Base-by-base conservation (phyloP, 192 early-diverging fungal genomes). In the Backusella macrospora region DNA sequence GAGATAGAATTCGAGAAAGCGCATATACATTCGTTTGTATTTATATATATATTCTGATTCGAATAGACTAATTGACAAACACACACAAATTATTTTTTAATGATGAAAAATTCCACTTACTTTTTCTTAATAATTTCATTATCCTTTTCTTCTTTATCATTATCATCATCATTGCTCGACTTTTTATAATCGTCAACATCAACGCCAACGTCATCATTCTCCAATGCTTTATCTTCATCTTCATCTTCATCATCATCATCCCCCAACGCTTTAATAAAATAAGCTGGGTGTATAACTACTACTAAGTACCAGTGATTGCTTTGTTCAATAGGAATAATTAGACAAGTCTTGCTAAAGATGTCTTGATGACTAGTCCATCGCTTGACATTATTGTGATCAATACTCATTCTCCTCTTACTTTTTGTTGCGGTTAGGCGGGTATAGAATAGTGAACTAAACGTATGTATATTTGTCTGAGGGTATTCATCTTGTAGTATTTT, bases 371-470 rank as follows among this genome's bases (percentile, higher is more conserved):
- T 43, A 13, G 67, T 68, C 67, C 67, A 68, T 47, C 67, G 21
- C 6, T 29, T 43, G 15, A 68, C 44, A 6, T 44, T 47, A 15
- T 68, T 23, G 45, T 47, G 44, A 23, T 68, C 44, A 26, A 68
- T 21, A 12, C 18, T 44, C 3, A 38, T 15, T 14, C 37, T 65
- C 34, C 34, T 15, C 6, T 26, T 26, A 6, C 44, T 47, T 23
- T 26, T 26, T 13, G 38, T 43, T 29, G 21, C 26, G 6, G 18
- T 43, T n/a, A 68, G 12, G 6, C 44, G 43, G 43, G 67, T 68
- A 68, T 68, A 68, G 15, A 68, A 68, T 4, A 68, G 26, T 1
- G 67, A 68, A 14, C 67, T 68, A 26, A 46, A 68, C 14, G 67
- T 68, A 34, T 68, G 45, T 68, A 42, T 34, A 34, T 23, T 44